phyloP scores from a whole-genome alignment of 1,139 yeast species.

The Spencermartinsiella ligniputridi region DNA sequence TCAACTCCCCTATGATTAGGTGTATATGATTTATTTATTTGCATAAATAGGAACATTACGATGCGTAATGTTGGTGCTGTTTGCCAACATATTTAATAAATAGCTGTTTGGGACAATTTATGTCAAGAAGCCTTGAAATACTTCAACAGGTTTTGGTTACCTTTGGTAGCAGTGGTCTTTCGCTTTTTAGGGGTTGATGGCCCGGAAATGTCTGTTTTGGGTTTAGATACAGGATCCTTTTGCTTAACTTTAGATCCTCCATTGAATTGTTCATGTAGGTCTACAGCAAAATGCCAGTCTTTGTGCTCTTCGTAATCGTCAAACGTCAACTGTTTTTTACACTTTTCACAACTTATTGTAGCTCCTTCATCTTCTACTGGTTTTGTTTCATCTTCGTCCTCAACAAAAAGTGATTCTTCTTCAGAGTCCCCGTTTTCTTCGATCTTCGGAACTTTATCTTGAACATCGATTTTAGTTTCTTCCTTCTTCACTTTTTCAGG shows the following conservation, averaged over 20 bases:
- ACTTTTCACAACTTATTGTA: slow-evolving; percentile 26
- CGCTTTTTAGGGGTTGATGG: slow-evolving; percentile 4
- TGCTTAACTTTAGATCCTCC: slow-evolving; percentile 1
- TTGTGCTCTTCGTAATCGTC: slow-evolving; percentile 31
- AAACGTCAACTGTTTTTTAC: slow-evolving; percentile 20
- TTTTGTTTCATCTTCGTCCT: slow-evolving; percentile 19
- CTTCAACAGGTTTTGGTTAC: slow-evolving; percentile 20
- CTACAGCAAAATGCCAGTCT: slow-evolving; percentile 43
- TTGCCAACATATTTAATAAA: too few relatives aligned
- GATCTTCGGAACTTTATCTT: background rate
- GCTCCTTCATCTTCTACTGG: slow-evolving; percentile 10
- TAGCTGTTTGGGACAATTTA: too few relatives aligned
- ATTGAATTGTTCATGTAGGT: slow-evolving; percentile 40
- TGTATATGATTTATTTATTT: slow-evolving; percentile 12
- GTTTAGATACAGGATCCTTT: background rate
- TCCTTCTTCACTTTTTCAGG: slow-evolving; percentile 1
- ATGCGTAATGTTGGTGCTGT: background rate
- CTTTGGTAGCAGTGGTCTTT: slow-evolving; percentile 12
- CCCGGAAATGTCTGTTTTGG: background rate
- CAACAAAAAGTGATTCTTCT: slow-evolving; percentile 1
- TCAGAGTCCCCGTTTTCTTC: background rate
- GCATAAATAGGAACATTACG: background rate
- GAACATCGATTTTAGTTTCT: background rate
- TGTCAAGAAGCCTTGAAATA: slow-evolving; percentile 12
- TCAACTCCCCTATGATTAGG: slow-evolving; percentile 9